Evolutionary conservation across 371 early-diverging fungal genomes (phyloP), one percentile per base, ranked within the genome.

Genomic region (Polyrhizophydium stewartii): DNA sequence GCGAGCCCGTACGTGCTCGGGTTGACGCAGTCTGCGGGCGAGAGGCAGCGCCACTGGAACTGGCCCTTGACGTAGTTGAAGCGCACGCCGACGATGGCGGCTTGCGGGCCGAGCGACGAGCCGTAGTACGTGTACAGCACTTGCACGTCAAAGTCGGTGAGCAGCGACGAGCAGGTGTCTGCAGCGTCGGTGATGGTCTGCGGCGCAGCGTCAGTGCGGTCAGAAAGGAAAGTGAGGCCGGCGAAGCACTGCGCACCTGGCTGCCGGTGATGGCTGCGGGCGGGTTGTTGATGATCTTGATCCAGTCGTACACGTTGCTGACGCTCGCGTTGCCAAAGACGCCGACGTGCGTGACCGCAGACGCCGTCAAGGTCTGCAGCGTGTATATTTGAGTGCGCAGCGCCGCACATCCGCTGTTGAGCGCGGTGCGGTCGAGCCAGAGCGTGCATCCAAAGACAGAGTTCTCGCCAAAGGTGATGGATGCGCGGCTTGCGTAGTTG

Each of bases 251-350:
- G 35, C 33, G 13, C 30, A 60, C 60, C 32, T 24, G 22, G 21
- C 65, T 25, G 22, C 56, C 62, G 5, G 56, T 61, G 9, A 65
- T 7, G 9, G 25, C 40, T 9, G 19, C 22, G 6, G 58, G 43
- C 13, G 46, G 50, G n/a, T 19, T 41, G 28, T 40, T 43, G 9
- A 68, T 17, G 17, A 74, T 43, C 25, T 50, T 28, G 24, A 74
- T 62, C 74, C 74, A 74, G 13, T 71, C 71, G 17, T 30, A 37
- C 40, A 66, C 55, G 47, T 55, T 59, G n/a, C 19, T 59, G 6
- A 41, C 47, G 45, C 57, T 68, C 24, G 71, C 68, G 51, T 71
- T 74, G 5, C 74, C 74, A 61, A 65, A 74, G 64, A 32, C 62
- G 17, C 71, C 74, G 1, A 74, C 64, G 25, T 58, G 60, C 24